phyloP scores from a whole-genome alignment of 805 yeast genomes.

The Starmerella riodocensis region DNA sequence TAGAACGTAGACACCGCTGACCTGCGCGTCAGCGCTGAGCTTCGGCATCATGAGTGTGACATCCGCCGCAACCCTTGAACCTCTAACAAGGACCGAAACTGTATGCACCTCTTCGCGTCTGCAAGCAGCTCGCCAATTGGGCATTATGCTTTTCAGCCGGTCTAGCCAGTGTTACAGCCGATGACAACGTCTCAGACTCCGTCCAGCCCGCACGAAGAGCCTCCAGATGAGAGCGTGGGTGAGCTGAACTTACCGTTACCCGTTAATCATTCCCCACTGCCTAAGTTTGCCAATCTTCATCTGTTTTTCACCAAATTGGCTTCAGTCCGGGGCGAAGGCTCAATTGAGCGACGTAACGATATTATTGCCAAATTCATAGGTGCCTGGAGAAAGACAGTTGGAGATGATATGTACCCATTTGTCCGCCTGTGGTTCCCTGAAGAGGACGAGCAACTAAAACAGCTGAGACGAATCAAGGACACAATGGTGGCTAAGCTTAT shows the following conservation, averaged over 20 bases:
- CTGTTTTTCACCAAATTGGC: slow-evolving; percentile 15
- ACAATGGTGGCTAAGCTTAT: slow-evolving; percentile 40
- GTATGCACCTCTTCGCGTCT: too few species aligned
- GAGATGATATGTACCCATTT: slow-evolving; percentile 55
- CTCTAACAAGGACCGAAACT: too few species aligned
- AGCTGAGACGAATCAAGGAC: slow-evolving; percentile 51
- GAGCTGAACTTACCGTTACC: slow-evolving; percentile 17
- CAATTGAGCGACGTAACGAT: slow-evolving; percentile 9
- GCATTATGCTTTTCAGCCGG: too few species aligned
- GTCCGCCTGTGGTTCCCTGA: slow-evolving; percentile 48
- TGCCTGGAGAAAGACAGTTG: slow-evolving; percentile 43
- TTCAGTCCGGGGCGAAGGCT: slow-evolving; percentile 11
- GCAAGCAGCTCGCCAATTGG: too few species aligned
- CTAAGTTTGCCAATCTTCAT: slow-evolving; percentile 16
- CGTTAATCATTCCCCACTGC: slow-evolving; percentile 14
- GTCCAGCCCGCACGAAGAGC: too few species aligned
- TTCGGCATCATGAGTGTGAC: too few species aligned
- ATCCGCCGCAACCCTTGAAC: too few species aligned
- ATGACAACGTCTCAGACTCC: too few species aligned
- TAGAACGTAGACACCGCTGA: too few species aligned
- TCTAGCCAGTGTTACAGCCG: too few species aligned
- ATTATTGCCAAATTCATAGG: slow-evolving; percentile 33
- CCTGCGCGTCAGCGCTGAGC: too few species aligned
- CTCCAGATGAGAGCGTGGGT: slow-evolving; percentile 5
- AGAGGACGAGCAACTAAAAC: slow-evolving; percentile 39